Evolutionary conservation across 139 green algal genomes (phyloP).

Genomic region (Edaphochlamys debaryana): DNA sequence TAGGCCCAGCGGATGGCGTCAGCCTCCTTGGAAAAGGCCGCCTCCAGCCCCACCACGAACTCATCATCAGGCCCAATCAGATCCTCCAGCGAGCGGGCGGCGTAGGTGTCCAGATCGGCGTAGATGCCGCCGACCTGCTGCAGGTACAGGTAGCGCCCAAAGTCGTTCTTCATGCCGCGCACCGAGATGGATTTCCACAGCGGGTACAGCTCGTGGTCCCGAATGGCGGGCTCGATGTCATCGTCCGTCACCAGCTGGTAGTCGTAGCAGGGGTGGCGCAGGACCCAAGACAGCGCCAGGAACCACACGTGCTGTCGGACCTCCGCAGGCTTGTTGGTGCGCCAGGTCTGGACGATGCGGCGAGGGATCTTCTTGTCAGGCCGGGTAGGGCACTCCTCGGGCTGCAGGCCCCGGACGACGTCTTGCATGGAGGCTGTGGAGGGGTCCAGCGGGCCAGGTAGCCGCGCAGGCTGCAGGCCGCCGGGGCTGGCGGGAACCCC

Average conservation of each 20-base stretch:
- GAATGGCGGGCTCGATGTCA: neutral
- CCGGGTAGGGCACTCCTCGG: too few relatives aligned
- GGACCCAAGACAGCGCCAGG: neutral
- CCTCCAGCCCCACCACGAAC: neutral
- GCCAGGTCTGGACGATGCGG: neutral
- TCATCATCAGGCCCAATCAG: neutral
- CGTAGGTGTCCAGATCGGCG: neutral
- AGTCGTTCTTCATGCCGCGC: neutral
- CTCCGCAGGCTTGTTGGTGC: neutral
- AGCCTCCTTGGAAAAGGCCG: neutral
- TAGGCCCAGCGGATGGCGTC: neutral
- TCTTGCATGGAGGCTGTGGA: neutral
- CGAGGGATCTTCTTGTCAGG: neutral
- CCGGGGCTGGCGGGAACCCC: neutral
- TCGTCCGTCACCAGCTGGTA: neutral
- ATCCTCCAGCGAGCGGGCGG: neutral
- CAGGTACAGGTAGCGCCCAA: neutral
- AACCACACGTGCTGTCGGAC: neutral
- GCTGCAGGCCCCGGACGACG: neutral
- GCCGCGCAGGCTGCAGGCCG: neutral
- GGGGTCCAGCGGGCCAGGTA: neutral
- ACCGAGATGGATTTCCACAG: neutral
- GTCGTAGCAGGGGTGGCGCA: neutral
- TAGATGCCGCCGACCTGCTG: neutral
- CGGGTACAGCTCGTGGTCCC: neutral